These are phyloP conservation scores for Leccinum pachyderme DNA, from an alignment of 1,284 basidiomycete genomes.

Conservation along the genomic window DNA sequence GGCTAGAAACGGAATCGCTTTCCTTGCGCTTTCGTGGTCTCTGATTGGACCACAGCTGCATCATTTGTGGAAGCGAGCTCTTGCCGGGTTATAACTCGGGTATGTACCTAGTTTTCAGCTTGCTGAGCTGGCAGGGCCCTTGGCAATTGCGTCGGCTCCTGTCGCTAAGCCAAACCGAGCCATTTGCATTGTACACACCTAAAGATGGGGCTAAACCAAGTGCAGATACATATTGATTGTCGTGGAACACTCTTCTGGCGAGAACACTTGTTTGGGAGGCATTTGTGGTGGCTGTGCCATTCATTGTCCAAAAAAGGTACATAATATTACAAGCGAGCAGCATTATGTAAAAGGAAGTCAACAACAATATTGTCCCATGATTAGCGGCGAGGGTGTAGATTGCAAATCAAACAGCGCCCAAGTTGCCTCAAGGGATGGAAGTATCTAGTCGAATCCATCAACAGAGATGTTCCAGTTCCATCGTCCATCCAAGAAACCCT, in stretches of 20 bases:
- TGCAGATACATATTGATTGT: not conserved
- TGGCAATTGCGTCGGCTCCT: not conserved
- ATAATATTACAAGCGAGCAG: constrained; percentile 15
- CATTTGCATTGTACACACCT: not conserved
- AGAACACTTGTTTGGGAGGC: no score
- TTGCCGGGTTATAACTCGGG: no score
- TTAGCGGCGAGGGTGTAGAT: not conserved
- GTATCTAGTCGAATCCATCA: constrained; percentile 54
- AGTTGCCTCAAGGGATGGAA: not conserved
- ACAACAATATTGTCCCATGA: constrained; percentile 4
- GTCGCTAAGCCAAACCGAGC: not conserved
- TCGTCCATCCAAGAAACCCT: constrained; percentile 85
- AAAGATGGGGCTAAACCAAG: not conserved
- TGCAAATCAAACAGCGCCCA: not conserved
- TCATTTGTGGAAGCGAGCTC: no score
- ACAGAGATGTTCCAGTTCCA: constrained; percentile 74
- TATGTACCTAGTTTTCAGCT: no score
- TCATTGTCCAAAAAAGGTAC: not conserved
- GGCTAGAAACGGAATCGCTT: no score
- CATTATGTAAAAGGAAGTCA: constrained; percentile 4
- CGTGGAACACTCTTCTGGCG: no score
- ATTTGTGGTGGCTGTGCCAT: not conserved
- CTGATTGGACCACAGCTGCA: no score
- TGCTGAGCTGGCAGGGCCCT: not conserved
- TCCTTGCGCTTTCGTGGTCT: no score